Evolutionary conservation across 2,329 filamentous ascomycete genomes (phyloP).

Genomic region (Neofusicoccum umdonicola): DNA sequence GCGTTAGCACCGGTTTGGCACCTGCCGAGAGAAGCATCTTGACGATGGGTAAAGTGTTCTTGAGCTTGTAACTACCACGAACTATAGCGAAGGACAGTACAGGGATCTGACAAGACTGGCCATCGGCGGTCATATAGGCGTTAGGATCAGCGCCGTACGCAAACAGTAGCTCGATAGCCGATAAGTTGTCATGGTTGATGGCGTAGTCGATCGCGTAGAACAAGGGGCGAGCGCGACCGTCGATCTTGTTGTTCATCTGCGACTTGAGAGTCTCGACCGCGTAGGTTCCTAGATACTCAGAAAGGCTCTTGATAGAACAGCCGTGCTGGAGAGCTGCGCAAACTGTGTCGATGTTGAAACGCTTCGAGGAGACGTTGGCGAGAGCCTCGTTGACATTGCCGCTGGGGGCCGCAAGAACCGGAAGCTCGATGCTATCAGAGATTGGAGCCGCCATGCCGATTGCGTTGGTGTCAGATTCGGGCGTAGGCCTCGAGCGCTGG

Average conservation of each 20-base stretch:
- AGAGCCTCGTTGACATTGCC: not conserved
- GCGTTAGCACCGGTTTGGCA: not conserved
- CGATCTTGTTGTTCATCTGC: not conserved
- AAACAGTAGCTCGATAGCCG: not conserved
- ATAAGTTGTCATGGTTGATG: not conserved
- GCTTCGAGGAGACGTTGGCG: not conserved
- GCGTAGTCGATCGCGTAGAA: conserved; percentile 6
- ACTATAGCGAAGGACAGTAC: conserved; percentile 1
- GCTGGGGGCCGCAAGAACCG: not conserved
- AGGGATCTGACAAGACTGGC: not conserved
- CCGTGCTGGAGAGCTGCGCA: not conserved
- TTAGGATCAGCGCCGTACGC: not conserved
- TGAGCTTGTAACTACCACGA: not conserved
- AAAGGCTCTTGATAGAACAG: not conserved
- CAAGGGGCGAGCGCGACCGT: not conserved
- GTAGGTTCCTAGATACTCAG: not conserved
- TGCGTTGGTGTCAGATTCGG: not conserved
- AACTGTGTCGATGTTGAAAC: not conserved
- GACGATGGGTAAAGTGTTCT: not conserved
- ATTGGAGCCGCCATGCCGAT: not conserved
- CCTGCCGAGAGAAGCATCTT: conserved; percentile 1
- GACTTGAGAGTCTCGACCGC: not conserved
- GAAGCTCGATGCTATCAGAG: not conserved
- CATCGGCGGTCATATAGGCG: not conserved
- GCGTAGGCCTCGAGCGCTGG: not conserved